A percentile compares a stretch with the other conserved stretches of the same genome.
Conservation (phyloP, 441 rosid species). For the Populus hybrid region DNA sequence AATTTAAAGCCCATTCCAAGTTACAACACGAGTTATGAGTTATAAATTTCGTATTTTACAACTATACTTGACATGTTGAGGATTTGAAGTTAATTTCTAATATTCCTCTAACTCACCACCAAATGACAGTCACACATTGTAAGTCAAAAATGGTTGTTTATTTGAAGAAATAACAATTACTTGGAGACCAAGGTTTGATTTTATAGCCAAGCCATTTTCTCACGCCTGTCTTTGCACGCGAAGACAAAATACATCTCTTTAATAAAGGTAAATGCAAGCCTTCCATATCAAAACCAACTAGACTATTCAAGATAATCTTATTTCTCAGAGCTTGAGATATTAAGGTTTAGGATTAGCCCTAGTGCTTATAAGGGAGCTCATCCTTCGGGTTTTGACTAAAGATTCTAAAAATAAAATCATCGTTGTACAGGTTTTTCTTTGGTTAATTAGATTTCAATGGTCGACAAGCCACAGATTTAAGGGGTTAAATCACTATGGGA, state of each 20-base stretch:
- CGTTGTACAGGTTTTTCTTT: neutral
- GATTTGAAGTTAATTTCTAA: neutral
- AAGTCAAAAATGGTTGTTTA: neutral
- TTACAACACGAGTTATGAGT: too few species aligned
- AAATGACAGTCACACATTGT: neutral
- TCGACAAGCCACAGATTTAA: neutral
- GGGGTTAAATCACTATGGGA: neutral
- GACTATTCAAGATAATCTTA: neutral
- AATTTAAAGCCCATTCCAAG: neutral
- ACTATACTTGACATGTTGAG: neutral
- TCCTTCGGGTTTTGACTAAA: neutral
- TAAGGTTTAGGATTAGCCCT: neutral
- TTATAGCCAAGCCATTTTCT: neutral
- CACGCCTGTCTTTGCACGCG: neutral
- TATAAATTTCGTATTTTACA: neutral
- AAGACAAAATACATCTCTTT: neutral
- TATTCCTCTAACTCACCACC: neutral
- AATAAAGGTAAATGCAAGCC: neutral
- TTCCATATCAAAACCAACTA: neutral
- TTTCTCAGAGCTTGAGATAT: neutral
- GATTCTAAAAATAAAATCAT: neutral
- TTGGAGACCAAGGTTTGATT: neutral
- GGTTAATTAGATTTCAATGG: neutral
- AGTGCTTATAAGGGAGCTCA: neutral
- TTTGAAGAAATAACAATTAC: neutral